These are phyloP conservation scores for Pulveroboletus sp. DNA, from an alignment of 768 basidiomycete genomes.

Conservation along the genomic window DNA sequence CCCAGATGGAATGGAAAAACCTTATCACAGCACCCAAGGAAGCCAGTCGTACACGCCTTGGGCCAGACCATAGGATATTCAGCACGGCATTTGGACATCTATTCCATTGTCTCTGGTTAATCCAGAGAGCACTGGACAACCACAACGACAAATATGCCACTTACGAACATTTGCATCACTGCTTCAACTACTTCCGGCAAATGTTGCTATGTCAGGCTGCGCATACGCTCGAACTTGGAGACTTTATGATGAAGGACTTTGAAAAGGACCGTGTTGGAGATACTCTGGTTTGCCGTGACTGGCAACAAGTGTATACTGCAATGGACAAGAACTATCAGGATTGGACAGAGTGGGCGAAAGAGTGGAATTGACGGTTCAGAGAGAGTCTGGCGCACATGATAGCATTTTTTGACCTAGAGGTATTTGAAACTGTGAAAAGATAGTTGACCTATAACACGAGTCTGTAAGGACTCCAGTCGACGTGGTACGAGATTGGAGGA, in stretches of 20 bases:
- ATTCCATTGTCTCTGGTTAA: conserved; percentile 14
- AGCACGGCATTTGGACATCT: conserved; percentile 11
- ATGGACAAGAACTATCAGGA: conserved; percentile 6
- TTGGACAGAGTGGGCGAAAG: conserved; percentile 9
- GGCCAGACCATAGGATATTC: conserved; percentile 12
- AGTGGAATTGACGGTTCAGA: conserved; percentile 9
- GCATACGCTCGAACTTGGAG: conserved; percentile 13
- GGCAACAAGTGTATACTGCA: conserved; percentile 1
- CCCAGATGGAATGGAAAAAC: conserved; percentile 8
- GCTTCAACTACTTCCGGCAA: conserved; percentile 14
- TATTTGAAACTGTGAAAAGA: no score
- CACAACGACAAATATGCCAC: conserved; percentile 4
- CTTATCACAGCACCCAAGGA: conserved; percentile 10
- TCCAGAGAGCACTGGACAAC: conserved; percentile 11
- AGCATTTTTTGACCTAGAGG: no score
- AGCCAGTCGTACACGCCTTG: conserved; percentile 9
- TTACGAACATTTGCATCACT: conserved; percentile 12
- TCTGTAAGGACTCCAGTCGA: no score
- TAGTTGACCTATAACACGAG: no score
- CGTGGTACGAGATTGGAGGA: no score
- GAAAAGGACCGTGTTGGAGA: conserved; percentile 10
- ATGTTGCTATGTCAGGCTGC: conserved; percentile 13
- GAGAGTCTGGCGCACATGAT: no score
- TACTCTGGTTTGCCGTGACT: conserved; percentile 13
- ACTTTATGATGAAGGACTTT: conserved; percentile 14